Evolutionary conservation across 1,284 basidiomycete species (phyloP).

Genomic region (Tremellales sp.): DNA sequence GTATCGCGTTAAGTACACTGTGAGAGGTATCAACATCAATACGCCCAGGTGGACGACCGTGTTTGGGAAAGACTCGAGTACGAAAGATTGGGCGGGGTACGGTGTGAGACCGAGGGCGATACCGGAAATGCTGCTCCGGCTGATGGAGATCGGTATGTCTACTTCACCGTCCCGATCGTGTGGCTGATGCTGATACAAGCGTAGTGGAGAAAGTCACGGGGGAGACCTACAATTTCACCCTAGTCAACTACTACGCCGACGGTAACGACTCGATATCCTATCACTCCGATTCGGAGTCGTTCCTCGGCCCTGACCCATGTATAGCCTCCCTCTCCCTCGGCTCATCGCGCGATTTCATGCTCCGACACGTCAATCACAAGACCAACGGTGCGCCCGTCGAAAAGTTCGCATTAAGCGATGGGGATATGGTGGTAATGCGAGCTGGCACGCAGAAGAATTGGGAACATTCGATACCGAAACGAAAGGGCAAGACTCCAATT

Average conservation of each 20-base stretch:
- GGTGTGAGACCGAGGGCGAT: constrained; percentile 34
- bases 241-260: constrained; percentile 46
- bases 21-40: constrained; percentile 34
- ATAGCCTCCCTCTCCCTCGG: constrained; percentile 47
- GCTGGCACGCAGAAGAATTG: constrained; percentile 46
- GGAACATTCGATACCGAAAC: constrained; percentile 47
- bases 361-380: constrained; percentile 40
- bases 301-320: constrained; percentile 42
- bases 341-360: constrained; percentile 40
- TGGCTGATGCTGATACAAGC: neutral
- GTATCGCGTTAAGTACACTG: constrained; percentile 41
- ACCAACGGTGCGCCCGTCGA: constrained; percentile 25
- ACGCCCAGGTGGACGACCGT: constrained; percentile 45
- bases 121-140: constrained; percentile 21
- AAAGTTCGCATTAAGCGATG: constrained; percentile 38
- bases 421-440: constrained; percentile 48
- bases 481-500: constrained; percentile 26
- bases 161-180: neutral
- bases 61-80: constrained; percentile 41
- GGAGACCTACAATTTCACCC: constrained; percentile 39
- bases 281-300: constrained; percentile 47
- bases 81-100: constrained; percentile 26
- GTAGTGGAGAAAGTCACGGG: constrained; percentile 37
- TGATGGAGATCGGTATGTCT: constrained; percentile 29
- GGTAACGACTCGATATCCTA: constrained; percentile 47